A percentile compares a stretch with the other conserved stretches of the same genome.
These are phyloP conservation scores for Metrosideros polymorpha DNA, from an alignment of 441 rosid genomes.

Conservation along the genomic window DNA sequence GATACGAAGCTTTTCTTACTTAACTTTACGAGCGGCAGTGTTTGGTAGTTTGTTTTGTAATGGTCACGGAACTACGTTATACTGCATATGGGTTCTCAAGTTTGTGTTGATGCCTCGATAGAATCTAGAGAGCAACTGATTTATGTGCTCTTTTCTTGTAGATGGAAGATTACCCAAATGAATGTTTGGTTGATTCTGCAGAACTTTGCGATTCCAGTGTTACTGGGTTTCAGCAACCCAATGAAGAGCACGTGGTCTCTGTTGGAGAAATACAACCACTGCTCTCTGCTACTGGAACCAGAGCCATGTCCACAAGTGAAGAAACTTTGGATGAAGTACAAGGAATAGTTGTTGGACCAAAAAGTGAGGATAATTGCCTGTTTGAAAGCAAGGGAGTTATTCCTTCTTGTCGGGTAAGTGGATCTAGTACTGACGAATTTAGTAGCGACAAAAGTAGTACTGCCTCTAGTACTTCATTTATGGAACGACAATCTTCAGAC, in stretches of 20 bases:
- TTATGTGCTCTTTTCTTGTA: constrained; percentile 1
- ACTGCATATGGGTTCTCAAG: neutral
- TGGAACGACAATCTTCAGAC: constrained; percentile 38
- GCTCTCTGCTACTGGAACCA: constrained; percentile 18
- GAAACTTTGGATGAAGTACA: constrained; percentile 13
- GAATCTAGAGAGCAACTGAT: neutral
- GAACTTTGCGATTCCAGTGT: constrained; percentile 14
- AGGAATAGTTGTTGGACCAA: constrained; percentile 14
- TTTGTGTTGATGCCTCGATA: neutral
- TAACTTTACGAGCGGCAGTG: neutral
- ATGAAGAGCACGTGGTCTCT: constrained; percentile 7
- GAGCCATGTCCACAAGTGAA: constrained; percentile 19
- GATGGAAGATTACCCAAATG: constrained; percentile 34
- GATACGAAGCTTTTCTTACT: neutral
- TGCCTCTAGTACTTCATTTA: constrained; percentile 34
- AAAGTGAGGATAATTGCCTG: constrained; percentile 17
- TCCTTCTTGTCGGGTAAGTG: constrained; percentile 34
- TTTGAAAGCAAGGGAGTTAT: constrained; percentile 26
- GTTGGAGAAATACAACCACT: neutral
- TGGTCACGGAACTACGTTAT: neutral
- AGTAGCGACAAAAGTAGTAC: constrained; percentile 25
- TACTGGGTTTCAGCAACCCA: constrained; percentile 9
- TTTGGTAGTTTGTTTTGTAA: neutral
- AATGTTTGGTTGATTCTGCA: constrained; percentile 18
- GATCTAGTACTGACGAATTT: constrained; percentile 22